Evolutionary conservation across 108 stramenopile species (phyloP).

Genomic region (Cyclostephanos invisitatus): DNA sequence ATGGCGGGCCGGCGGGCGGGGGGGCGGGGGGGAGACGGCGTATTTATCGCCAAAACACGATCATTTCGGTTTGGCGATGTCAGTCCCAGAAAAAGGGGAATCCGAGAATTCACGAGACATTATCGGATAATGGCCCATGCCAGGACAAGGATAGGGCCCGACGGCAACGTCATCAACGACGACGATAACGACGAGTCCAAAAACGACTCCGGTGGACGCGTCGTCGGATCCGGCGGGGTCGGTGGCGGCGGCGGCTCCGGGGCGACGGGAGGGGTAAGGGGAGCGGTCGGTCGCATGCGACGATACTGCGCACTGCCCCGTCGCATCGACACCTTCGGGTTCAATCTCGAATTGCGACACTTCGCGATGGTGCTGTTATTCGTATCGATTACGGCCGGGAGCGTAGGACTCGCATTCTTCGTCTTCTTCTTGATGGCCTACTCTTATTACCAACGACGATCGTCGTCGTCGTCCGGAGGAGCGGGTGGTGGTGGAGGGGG

Average conservation of each 20-base stretch:
- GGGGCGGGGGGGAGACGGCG: no score
- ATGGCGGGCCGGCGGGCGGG: no score
- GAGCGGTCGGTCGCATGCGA: no score
- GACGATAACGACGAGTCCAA: slow-evolving; percentile 25
- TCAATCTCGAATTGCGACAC: slow-evolving; percentile 47
- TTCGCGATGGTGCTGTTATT: slow-evolving; percentile 40
- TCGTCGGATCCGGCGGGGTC: slow-evolving; percentile 5
- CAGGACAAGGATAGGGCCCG: slow-evolving; percentile 40
- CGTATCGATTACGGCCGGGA: slow-evolving; percentile 40
- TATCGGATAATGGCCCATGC: slow-evolving; percentile 35
- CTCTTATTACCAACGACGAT: slow-evolving; percentile 30
- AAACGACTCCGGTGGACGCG: no score
- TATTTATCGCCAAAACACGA: no score
- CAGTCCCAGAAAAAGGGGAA: no score
- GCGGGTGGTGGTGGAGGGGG: slow-evolving; percentile 9
- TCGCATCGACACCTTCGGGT: slow-evolving; percentile 43
- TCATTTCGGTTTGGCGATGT: no score
- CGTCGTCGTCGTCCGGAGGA: slow-evolving; percentile 20
- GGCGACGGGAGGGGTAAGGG: slow-evolving; percentile 9
- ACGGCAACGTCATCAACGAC: slow-evolving; percentile 46
- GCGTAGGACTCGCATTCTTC: slow-evolving; percentile 36
- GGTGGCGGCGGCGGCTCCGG: slow-evolving; percentile 8
- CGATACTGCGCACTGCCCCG: slow-evolving; percentile 25
- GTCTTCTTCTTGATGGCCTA: slow-evolving; percentile 32
- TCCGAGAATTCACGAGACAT: no score